Percentiles rank a stretch among this genome's conserved stretches.
Conservation (phyloP, 2,329 filamentous ascomycete genomes). For the Cercospora sp. region DNA sequence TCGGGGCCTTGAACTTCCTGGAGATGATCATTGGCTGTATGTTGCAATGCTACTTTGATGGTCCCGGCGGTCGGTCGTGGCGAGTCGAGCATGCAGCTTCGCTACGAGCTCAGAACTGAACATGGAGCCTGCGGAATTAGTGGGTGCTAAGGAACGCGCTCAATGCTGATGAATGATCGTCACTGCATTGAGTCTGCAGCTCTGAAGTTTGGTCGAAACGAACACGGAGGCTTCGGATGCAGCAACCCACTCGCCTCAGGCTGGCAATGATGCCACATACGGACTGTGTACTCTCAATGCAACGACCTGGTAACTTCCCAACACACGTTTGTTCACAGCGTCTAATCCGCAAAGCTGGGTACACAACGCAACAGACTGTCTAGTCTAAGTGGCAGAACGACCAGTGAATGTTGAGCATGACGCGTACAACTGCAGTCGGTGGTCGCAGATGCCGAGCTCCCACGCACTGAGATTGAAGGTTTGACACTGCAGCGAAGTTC, state of each 20-base stretch:
- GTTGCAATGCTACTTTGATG: not conserved
- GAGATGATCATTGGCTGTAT: not conserved
- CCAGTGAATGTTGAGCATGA: not conserved
- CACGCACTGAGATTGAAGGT: not conserved
- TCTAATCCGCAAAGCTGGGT: not conserved
- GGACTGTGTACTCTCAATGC: not conserved
- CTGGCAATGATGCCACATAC: not conserved
- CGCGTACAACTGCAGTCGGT: not conserved
- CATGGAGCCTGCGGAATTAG: not conserved
- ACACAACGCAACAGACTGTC: not conserved
- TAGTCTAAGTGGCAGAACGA: not conserved
- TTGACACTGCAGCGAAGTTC: not conserved
- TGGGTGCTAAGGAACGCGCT: not conserved
- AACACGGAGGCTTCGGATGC: not conserved
- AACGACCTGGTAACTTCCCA: not conserved
- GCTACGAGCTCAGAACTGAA: not conserved
- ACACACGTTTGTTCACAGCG: not conserved
- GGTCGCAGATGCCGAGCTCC: not conserved
- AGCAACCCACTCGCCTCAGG: not conserved
- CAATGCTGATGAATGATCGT: not conserved
- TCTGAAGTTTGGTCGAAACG: not conserved
- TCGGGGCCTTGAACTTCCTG: not conserved
- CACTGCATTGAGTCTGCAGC: constrained; percentile 1
- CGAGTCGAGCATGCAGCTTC: not conserved
- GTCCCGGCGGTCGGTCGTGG: not conserved